Evolutionary conservation across 1,139 yeast genomes (phyloP).

Genomic region (Spencermartinsiella ligniputridi): DNA sequence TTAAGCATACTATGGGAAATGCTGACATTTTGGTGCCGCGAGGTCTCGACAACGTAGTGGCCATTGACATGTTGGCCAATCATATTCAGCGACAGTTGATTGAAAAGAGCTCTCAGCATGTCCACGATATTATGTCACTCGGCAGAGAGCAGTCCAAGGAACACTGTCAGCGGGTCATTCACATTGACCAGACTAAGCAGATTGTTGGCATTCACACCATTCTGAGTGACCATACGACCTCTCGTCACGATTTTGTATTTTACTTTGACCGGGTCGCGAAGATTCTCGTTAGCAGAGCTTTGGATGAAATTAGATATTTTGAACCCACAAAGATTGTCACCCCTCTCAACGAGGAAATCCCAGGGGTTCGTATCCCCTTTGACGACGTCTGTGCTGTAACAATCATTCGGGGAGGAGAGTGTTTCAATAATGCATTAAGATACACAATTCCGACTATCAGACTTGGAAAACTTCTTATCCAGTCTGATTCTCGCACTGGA

Average conservation of each 20-base stretch:
- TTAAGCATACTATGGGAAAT: slow-evolving; percentile 69
- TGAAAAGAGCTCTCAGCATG: slow-evolving; percentile 61
- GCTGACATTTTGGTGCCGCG: slow-evolving; percentile 89
- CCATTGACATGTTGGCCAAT: slow-evolving; percentile 70
- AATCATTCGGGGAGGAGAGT: slow-evolving; percentile 87
- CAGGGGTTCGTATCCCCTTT: slow-evolving; percentile 41
- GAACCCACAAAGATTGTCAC: slow-evolving; percentile 40
- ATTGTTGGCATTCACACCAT: slow-evolving; percentile 68
- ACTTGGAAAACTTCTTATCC: slow-evolving; percentile 80
- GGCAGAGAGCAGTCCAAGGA: slow-evolving; percentile 25
- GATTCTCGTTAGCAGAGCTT: slow-evolving; percentile 60
- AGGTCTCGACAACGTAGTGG: slow-evolving; percentile 77
- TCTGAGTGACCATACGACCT: slow-evolving; percentile 50
- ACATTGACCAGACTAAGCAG: slow-evolving; percentile 62
- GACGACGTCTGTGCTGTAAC: slow-evolving; percentile 66
- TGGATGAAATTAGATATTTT: slow-evolving; percentile 44
- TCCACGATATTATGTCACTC: slow-evolving; percentile 52
- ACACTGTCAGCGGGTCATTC: slow-evolving; percentile 18
- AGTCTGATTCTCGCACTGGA: slow-evolving; percentile 82
- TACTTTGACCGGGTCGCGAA: slow-evolving; percentile 78
- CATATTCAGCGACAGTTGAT: slow-evolving; percentile 74
- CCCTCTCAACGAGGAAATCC: slow-evolving; percentile 38
- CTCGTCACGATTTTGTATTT: slow-evolving; percentile 75
- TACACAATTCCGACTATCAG: slow-evolving; percentile 72
- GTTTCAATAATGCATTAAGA: slow-evolving; percentile 74